Evolutionary conservation across 768 basidiomycete genomes (phyloP), one percentile per base, ranked within the genome.

Genomic region (Mycena pura): DNA sequence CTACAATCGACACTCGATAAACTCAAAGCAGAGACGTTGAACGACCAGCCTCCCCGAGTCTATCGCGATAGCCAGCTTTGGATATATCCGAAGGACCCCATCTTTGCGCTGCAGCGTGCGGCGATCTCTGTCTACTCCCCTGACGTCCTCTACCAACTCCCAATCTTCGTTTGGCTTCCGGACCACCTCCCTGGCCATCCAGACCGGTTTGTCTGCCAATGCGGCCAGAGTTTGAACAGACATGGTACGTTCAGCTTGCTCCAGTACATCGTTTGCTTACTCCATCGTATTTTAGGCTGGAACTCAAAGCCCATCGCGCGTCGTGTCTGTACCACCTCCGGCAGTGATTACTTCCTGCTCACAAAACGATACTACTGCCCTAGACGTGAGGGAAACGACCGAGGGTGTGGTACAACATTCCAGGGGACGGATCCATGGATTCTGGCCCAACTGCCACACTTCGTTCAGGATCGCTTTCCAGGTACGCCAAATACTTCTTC

Each of bases 161-260:
- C 57, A 15, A 65, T 65, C 14, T 65, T 65, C 34, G 27, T 65
- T 8, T 65, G 64, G 64, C 60, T 65, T 19, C 64, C 64, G 4
- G 38, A 62, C 27, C 32, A 29, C 22, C 44, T 62, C 11, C 64
- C 64, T 25, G 58, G 58, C 3, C 58, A 52, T 45, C 58, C 58
- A 1, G 58, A 60, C 40, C 41, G 43, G 19, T 60, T 60, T 34
- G 17, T 44, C 32, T 60, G 58, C 28, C 40, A 60, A 51, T 60
- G 58, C n/a, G 58, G 58, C 14, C 40, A 36, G 24, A 13, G n/a
- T 2, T 10, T 59, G 14, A 59, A 44, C 36, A 21, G 19, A 7
- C 48, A 59, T 41, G 28, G 57, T 59, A 3, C 40, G 49, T 48
- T 22, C 17, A 15, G 17, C 21, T 54, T 17, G 3, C 32, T 28